Evolutionary conservation across 1,284 basidiomycete species (phyloP), one percentile per base, ranked within the genome.

Genomic region (Agaricales sp.): DNA sequence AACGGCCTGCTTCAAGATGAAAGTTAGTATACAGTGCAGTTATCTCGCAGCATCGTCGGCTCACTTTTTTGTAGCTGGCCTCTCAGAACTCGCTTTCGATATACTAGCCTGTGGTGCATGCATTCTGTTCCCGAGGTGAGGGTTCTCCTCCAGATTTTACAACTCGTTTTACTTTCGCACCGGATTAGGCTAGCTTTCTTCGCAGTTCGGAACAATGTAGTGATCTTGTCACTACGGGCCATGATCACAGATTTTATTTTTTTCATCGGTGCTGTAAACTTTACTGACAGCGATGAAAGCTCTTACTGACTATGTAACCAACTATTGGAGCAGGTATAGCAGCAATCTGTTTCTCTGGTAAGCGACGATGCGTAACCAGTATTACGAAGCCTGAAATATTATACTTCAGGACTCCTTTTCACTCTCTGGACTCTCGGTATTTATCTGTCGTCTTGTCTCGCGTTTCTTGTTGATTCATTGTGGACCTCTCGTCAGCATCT

Each of bases 201-300:
- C 61, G 77, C 87, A 2, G 78, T 94, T 46, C 82, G 81, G 14
- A 85, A 90, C 56, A 91, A 91, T 50, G 80, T 92, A 16, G 74
- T 94, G 35, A 76, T 94, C 22, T 65, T 94, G 88, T 86, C 78
- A 23, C 69, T 87, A 51, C 82, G 78, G 11, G 85, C 77, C 3
- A 87, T 87, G 84, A 77, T 82, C 25, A 68, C 77, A 0, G 84
- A 91, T 50, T 93, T 92, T 60, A 64, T 89, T 2, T 82, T 89
- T 61, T 94, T 95, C 69, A 89, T 93, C 58, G 73, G 75, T 13
- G 82, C 93, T n/a, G n/a, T n/a, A n/a, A n/a, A n/a, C n/a, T n/a
- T n/a, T n/a, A n/a, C n/a, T n/a, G n/a, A n/a, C n/a, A n/a, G n/a
- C n/a, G n/a, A n/a, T n/a, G n/a, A n/a, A n/a, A n/a, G n/a, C n/a